Conservation (phyloP, 2,329 filamentous ascomycete species). For the Verticillium longisporum region DNA sequence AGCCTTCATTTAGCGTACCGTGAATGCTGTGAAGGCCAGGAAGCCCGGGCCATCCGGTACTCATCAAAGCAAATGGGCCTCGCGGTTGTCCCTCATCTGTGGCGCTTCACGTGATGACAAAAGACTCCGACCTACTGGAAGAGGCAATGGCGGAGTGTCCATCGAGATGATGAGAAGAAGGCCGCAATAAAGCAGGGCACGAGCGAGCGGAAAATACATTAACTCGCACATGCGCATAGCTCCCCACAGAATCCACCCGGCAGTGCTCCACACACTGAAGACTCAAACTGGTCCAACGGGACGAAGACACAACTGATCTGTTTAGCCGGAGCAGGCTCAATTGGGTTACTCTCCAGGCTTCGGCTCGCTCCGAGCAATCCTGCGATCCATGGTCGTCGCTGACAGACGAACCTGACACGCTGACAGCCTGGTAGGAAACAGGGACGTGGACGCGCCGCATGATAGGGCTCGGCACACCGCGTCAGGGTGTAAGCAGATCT, state of each 20-base stretch:
- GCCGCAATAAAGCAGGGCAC: not conserved
- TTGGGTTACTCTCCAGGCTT: not conserved
- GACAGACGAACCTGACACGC: not conserved
- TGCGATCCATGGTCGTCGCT: not conserved
- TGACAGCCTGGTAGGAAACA: not conserved
- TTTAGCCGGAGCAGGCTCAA: not conserved
- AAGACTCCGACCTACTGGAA: not conserved
- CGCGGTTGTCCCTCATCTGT: not conserved
- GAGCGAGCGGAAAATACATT: not conserved
- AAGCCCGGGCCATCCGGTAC: not conserved
- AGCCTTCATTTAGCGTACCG: not conserved
- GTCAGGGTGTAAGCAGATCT: not conserved
- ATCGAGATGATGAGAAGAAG: not conserved
- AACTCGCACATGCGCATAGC: not conserved
- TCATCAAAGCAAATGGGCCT: not conserved
- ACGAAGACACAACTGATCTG: not conserved
- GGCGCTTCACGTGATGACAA: not conserved
- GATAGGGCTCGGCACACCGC: not conserved
- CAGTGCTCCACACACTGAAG: not conserved
- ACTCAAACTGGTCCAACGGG: too few species aligned
- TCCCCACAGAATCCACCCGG: not conserved
- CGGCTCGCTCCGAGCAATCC: not conserved
- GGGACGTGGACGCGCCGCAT: not conserved
- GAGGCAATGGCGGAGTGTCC: not conserved
- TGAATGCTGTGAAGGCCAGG: not conserved